phyloP scores from a whole-genome alignment of 768 basidiomycete genomes.

The Boletus subcaerulescens region DNA sequence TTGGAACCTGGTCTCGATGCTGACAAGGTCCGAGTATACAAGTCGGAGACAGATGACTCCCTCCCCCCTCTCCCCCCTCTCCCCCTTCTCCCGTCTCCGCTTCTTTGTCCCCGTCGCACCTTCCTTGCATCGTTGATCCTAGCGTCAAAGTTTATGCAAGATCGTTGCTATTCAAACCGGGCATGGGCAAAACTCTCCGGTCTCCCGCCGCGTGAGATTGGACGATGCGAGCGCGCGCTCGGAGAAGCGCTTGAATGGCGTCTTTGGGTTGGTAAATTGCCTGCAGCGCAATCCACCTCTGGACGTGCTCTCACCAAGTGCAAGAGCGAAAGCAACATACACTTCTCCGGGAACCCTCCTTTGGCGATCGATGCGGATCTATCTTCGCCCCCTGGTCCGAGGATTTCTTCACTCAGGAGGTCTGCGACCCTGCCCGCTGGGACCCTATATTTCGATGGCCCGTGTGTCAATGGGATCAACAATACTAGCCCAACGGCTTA shows the following conservation, averaged over 20 bases:
- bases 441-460: conserved; percentile 22
- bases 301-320: conserved; percentile 44
- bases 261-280: conserved; percentile 85
- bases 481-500: conserved; percentile 26
- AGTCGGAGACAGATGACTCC: conserved; percentile 10
- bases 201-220: conserved; percentile 79
- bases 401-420: conserved; percentile 34
- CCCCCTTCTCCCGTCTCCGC: conserved; percentile 64
- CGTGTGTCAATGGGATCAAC: background rate
- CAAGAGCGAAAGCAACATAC: conserved; percentile 48
- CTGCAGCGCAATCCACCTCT: conserved; percentile 32
- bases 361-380: conserved; percentile 4
- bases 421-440: conserved; percentile 42
- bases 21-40: conserved; percentile 7
- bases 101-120: conserved; percentile 84
- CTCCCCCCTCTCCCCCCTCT: conserved; percentile 23
- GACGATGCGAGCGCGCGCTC: conserved; percentile 83
- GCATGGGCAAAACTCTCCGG: conserved; percentile 96
- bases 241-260: conserved; percentile 86
- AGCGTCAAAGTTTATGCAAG: conserved; percentile 91
- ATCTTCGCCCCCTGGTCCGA: conserved; percentile 9
- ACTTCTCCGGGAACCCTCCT: background rate
- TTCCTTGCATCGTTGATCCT: conserved; percentile 87
- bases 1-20: conserved; percentile 11
- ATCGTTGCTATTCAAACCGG: conserved; percentile 88